These are phyloP conservation scores for Candida quercuum DNA, from an alignment of 805 yeast species.

Conservation along the genomic window DNA sequence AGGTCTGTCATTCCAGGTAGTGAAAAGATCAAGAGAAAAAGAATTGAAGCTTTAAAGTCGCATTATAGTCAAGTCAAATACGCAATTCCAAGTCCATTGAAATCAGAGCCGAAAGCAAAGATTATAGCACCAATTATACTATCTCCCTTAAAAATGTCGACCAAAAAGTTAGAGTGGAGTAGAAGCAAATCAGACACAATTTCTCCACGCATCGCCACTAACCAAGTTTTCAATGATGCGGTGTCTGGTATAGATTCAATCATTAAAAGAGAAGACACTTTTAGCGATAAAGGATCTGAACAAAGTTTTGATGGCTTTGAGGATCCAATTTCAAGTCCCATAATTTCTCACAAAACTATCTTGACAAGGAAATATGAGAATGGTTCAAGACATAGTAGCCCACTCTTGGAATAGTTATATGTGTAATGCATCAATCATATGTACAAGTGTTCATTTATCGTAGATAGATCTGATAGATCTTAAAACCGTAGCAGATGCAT, in stretches of 20 bases:
- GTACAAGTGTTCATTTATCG: no score
- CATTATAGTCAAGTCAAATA: slow-evolving; percentile 29
- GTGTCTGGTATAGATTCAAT: no score
- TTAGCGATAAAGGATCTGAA: no score
- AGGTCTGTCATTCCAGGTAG: slow-evolving; percentile 31
- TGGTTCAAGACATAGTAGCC: no score
- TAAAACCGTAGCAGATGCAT: no score
- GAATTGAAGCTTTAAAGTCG: slow-evolving; percentile 30
- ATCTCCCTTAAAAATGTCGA: background rate
- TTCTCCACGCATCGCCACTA: background rate
- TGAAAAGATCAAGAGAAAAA: slow-evolving; percentile 27
- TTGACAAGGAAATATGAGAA: no score
- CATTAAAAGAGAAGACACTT: no score
- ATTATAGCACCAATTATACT: no score
- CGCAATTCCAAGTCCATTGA: slow-evolving; percentile 35
- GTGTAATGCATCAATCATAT: no score
- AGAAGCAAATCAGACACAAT: no score
- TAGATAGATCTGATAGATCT: no score
- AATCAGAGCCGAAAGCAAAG: slow-evolving; percentile 4
- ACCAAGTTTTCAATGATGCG: background rate
- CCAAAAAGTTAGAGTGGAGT: background rate
- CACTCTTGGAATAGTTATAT: no score
- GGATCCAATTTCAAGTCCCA: slow-evolving; percentile 8
- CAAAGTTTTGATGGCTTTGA: slow-evolving; percentile 4
- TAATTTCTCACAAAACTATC: slow-evolving; percentile 5